Percentiles rank a stretch among this genome's conserved stretches.
phyloP scores from a whole-genome alignment of 768 basidiomycete genomes.

The Wakefieldia striispora region DNA sequence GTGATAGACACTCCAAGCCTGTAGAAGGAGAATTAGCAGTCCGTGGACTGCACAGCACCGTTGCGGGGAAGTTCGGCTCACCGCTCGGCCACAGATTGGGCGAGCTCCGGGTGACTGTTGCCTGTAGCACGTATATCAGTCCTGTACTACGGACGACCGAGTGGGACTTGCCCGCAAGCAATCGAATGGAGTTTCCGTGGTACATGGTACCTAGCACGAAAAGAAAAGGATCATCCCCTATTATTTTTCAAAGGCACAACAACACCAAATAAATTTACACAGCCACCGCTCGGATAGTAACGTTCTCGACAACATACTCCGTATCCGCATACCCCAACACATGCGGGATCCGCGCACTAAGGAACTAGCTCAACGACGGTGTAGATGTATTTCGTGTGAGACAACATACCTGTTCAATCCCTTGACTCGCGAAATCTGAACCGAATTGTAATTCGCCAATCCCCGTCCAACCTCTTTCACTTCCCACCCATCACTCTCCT shows the following conservation, averaged over 20 bases:
- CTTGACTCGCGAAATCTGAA: conserved; percentile 84
- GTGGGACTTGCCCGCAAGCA: conserved; percentile 60
- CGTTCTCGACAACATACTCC: conserved; percentile 95
- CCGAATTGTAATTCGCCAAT: conserved; percentile 93
- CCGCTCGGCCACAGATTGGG: conserved; percentile 93
- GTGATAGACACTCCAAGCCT: conserved; percentile 90
- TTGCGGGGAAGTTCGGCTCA: conserved; percentile 61
- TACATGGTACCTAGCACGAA: conserved; percentile 51
- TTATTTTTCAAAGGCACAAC: conserved; percentile 18
- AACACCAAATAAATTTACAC: conserved; percentile 38
- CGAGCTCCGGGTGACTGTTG: conserved; percentile 98
- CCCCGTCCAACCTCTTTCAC: conserved; percentile 91
- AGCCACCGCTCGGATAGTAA: conserved; percentile 73
- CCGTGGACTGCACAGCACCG: conserved; percentile 40
- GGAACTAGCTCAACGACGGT: conserved; percentile 8
- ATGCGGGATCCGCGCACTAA: conserved; percentile 75
- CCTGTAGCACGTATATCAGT: conserved; percentile 53
- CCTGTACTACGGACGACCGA: background rate
- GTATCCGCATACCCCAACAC: conserved; percentile 92
- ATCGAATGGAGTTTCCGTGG: conserved; percentile 77
- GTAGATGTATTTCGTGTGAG: background rate
- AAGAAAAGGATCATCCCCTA: conserved; percentile 4
- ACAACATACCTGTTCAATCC: conserved; percentile 81
- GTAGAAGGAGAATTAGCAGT: conserved; percentile 48
- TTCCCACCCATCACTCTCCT: conserved; percentile 58